Conservation (phyloP, 208 protist genomes). For the Vickermania spadyakhi region DNA sequence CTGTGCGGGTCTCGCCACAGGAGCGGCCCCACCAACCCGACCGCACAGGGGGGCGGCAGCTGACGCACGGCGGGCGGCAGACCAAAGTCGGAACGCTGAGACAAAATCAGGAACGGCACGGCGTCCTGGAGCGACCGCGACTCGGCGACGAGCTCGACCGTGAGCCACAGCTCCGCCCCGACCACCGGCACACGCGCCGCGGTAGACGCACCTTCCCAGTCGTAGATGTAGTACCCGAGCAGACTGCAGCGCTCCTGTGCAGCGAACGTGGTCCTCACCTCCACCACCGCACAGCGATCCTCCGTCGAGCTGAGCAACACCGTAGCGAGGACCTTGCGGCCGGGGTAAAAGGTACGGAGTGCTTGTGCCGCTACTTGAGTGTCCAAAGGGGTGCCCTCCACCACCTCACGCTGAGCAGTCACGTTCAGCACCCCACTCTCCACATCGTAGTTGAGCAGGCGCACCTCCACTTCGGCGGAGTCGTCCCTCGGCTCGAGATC, state of each 20-base stretch:
- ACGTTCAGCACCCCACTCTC: slow-evolving; percentile 54
- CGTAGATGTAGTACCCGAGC: slow-evolving; percentile 72
- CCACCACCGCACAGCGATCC: slow-evolving; percentile 72
- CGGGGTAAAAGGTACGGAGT: slow-evolving; percentile 23
- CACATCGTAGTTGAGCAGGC: slow-evolving; percentile 77
- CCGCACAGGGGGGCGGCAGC: neutral
- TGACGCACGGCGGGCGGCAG: slow-evolving; percentile 29
- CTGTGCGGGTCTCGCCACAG: slow-evolving; percentile 37
- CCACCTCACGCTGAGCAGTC: slow-evolving; percentile 44
- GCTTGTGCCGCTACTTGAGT: slow-evolving; percentile 21
- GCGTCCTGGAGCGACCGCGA: slow-evolving; percentile 26
- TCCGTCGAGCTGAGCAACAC: slow-evolving; percentile 78
- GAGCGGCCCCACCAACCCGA: slow-evolving; percentile 49
- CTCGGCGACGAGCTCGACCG: slow-evolving; percentile 56
- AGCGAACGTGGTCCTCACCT: slow-evolving; percentile 19
- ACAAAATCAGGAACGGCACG: slow-evolving; percentile 66
- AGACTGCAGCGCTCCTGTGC: slow-evolving; percentile 19
- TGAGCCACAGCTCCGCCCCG: slow-evolving; percentile 31
- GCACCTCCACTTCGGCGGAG: slow-evolving; percentile 41
- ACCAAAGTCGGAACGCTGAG: slow-evolving; percentile 26
- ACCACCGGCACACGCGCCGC: slow-evolving; percentile 22
- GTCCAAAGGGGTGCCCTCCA: slow-evolving; percentile 62
- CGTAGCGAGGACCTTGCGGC: slow-evolving; percentile 27
- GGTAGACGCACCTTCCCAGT: slow-evolving; percentile 7
- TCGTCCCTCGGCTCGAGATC: neutral